A percentile compares a stretch with the other conserved stretches of the same genome.
Conservation (phyloP, 768 basidiomycete species). For the Amanita jacksonii region DNA sequence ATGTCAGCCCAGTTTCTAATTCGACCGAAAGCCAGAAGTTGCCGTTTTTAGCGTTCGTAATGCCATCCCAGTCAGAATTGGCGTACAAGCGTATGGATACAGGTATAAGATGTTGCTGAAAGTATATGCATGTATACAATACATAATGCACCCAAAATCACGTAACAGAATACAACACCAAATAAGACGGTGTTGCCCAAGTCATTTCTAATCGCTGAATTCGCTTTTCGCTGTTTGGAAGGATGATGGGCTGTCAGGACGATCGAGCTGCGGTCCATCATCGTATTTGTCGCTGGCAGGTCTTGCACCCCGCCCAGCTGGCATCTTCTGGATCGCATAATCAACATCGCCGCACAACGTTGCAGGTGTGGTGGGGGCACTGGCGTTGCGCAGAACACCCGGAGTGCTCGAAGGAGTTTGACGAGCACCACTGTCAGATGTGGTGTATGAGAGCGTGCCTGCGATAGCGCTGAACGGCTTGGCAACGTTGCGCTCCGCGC, state of each 20-base stretch:
- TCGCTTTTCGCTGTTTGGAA: conserved; percentile 27
- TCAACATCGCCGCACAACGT: neutral
- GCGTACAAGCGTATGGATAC: too few species aligned
- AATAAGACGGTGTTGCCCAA: neutral
- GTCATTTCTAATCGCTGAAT: conserved; percentile 14
- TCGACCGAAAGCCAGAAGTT: too few species aligned
- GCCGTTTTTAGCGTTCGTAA: too few species aligned
- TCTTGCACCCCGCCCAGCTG: neutral
- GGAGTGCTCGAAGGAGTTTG: too few species aligned
- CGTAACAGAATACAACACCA: neutral
- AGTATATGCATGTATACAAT: too few species aligned
- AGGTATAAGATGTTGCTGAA: too few species aligned
- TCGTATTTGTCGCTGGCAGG: conserved; percentile 9
- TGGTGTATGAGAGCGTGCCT: conserved; percentile 6
- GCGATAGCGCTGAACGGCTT: conserved; percentile 10
- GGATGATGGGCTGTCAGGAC: conserved; percentile 25
- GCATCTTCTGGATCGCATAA: neutral
- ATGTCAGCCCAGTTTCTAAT: too few species aligned
- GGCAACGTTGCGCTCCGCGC: conserved; percentile 26
- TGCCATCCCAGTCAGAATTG: too few species aligned
- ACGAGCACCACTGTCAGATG: conserved; percentile 9
- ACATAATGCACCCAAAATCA: too few species aligned
- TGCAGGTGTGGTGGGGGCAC: neutral
- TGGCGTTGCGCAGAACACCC: neutral
- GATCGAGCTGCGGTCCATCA: too few species aligned